Conservation (phyloP, 2,329 filamentous ascomycete genomes). For the Monilinia fructicola region DNA sequence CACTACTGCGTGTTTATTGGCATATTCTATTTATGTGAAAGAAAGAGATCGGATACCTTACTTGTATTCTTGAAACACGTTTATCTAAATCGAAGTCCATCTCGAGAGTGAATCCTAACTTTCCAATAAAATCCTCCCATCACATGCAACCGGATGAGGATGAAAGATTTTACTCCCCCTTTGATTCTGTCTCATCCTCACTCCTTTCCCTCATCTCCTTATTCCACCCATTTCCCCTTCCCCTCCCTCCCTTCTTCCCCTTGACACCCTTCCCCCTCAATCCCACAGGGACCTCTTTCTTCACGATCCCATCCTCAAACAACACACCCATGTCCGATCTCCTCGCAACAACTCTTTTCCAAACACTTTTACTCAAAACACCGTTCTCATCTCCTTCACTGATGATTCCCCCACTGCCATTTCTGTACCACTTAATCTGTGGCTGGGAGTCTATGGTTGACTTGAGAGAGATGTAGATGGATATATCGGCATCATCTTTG, state of each 20-base stretch:
- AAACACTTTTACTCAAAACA: slow-evolving; percentile 41
- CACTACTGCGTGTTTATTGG: no score
- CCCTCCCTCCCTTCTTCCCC: slow-evolving; percentile 41
- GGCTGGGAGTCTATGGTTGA: slow-evolving; percentile 41
- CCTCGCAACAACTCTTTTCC: slow-evolving; percentile 47
- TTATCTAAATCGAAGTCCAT: no score
- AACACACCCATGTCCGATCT: slow-evolving; percentile 46
- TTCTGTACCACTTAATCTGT: slow-evolving; percentile 44
- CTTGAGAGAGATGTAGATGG: slow-evolving; percentile 46
- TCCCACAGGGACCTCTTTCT: slow-evolving; percentile 46
- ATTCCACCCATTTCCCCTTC: slow-evolving; percentile 42
- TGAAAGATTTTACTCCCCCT: neutral
- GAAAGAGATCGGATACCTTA: no score
- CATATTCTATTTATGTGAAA: no score
- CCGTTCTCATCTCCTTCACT: slow-evolving; percentile 38
- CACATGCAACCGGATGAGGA: no score
- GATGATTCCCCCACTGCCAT: slow-evolving; percentile 43
- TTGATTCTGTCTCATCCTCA: slow-evolving; percentile 34
- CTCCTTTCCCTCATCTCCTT: slow-evolving; percentile 38
- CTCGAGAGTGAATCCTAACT: no score
- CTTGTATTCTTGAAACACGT: no score
- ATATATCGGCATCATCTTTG: slow-evolving; percentile 43
- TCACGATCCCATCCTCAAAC: slow-evolving; percentile 46
- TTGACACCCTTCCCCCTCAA: slow-evolving; percentile 46
- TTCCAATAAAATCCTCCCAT: neutral